Evolutionary conservation across 805 yeast species (phyloP).

Genomic region (Kodamaea kaohsiungensis): DNA sequence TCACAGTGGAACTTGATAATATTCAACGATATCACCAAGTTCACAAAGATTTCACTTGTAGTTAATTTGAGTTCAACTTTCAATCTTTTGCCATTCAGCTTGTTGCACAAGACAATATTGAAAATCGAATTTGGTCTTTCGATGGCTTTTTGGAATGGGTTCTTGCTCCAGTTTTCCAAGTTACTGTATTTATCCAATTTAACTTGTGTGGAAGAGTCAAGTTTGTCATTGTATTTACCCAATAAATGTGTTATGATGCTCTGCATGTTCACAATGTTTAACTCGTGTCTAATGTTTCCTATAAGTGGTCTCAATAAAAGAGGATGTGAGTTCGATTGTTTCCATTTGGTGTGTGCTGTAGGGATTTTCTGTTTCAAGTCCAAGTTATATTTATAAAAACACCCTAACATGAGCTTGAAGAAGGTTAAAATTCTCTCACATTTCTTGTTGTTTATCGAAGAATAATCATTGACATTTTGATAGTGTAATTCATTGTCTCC

Average conservation of each 20-base stretch:
- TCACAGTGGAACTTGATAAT: conserved; percentile 30
- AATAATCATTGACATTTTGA: conserved; percentile 30
- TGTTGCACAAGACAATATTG: conserved; percentile 23
- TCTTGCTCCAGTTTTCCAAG: conserved; percentile 18
- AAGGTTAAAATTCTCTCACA: conserved; percentile 58
- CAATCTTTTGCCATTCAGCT: conserved; percentile 18
- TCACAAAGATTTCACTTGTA: conserved; percentile 43
- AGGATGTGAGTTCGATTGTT: conserved; percentile 44
- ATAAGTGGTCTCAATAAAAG: conserved; percentile 56
- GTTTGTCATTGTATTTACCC: conserved; percentile 14
- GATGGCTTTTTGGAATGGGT: conserved; percentile 42
- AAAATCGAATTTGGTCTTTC: conserved; percentile 38
- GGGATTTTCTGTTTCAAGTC: conserved; percentile 47
- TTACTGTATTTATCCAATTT: conserved; percentile 27
- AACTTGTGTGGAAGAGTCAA: conserved; percentile 6
- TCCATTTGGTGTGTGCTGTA: conserved; percentile 46
- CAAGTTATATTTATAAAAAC: conserved; percentile 52
- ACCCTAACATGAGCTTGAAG: conserved; percentile 61
- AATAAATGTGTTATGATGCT: conserved; percentile 29
- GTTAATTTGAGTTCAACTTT: conserved; percentile 33
- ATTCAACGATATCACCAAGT: conserved; percentile 36
- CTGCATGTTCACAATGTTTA: conserved; percentile 30
- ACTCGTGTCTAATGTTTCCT: conserved; percentile 59
- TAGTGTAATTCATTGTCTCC: conserved; percentile 23
- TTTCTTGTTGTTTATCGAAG: conserved; percentile 33